Percentiles rank a stretch among this genome's conserved stretches.
These are phyloP conservation scores for Scutellaria galericulata DNA, from an alignment of 257 asterid genomes.

Conservation along the genomic window DNA sequence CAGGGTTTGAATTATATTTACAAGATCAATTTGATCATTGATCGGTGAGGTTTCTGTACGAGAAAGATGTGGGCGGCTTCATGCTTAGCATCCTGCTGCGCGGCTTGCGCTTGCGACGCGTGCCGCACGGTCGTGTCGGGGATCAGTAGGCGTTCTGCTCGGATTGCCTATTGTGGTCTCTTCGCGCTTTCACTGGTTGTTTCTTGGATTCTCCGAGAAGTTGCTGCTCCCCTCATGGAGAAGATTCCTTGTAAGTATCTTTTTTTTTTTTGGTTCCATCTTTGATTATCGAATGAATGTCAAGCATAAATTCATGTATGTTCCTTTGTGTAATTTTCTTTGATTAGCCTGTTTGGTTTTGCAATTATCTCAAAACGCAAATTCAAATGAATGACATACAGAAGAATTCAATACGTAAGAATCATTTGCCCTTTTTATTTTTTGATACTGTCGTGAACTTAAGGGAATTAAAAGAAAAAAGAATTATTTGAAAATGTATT, in stretches of 20 bases:
- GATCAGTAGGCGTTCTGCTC: slow-evolving; percentile 80
- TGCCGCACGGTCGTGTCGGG: slow-evolving; percentile 81
- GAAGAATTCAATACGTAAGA: slow-evolving; percentile 14
- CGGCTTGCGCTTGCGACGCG: slow-evolving; percentile 79
- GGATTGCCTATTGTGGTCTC: slow-evolving; percentile 89
- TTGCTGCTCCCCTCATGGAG: slow-evolving; percentile 89
- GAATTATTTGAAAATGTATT: background rate
- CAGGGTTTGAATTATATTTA: slow-evolving; percentile 22
- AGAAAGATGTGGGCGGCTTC: slow-evolving; percentile 90
- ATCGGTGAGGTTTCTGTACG: slow-evolving; percentile 27
- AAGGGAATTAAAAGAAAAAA: background rate
- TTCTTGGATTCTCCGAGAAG: slow-evolving; percentile 86
- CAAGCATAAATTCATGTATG: background rate
- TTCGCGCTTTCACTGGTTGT: slow-evolving; percentile 75
- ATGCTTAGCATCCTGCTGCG: slow-evolving; percentile 86
- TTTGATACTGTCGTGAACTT: background rate
- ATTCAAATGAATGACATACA: background rate
- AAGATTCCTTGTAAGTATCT: slow-evolving; percentile 68
- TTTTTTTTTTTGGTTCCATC: background rate
- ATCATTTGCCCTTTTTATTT: background rate
- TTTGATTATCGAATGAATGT: background rate
- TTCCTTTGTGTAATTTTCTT: background rate
- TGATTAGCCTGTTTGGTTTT: background rate
- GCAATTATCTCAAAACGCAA: background rate
- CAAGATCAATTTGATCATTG: slow-evolving; percentile 36